Conservation (phyloP, 2,329 filamentous ascomycete genomes). For the Hypomyces rosellus region DNA sequence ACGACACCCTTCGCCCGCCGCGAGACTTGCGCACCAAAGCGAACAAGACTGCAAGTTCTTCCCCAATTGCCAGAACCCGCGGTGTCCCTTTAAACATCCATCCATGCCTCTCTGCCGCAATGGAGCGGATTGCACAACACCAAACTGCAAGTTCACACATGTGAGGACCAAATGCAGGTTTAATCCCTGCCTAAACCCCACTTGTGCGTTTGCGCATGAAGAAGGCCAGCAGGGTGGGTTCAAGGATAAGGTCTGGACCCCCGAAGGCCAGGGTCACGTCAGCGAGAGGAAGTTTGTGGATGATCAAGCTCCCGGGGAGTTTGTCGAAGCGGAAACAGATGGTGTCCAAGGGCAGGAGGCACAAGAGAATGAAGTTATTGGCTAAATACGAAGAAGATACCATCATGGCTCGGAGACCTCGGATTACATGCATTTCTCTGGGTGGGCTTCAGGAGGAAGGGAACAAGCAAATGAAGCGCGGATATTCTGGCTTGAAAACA, state of each 20-base stretch:
- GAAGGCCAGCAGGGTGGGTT: conserved; percentile 84
- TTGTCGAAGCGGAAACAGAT: conserved; percentile 55
- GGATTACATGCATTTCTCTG: conserved; percentile 11
- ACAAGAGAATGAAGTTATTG: conserved; percentile 35
- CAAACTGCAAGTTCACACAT: conserved; percentile 87
- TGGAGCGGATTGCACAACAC: conserved; percentile 75
- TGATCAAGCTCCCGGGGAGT: conserved; percentile 60
- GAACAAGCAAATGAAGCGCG: conserved; percentile 1
- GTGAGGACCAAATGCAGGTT: conserved; percentile 79
- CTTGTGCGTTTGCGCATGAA: conserved; percentile 81
- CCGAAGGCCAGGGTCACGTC: conserved; percentile 58
- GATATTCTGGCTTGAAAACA: conserved; percentile 7
- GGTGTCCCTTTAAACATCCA: conserved; percentile 86
- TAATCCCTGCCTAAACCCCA: conserved; percentile 84
- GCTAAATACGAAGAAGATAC: conserved; percentile 15
- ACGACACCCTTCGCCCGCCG: conserved; percentile 85
- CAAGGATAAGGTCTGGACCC: conserved; percentile 86
- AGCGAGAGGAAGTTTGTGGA: conserved; percentile 86
- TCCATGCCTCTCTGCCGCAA: conserved; percentile 83
- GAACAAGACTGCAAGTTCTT: conserved; percentile 88
- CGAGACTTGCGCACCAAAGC: conserved; percentile 68
- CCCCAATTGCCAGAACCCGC: conserved; percentile 82
- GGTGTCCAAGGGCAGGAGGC: conserved; percentile 31
- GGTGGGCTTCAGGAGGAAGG: neutral
- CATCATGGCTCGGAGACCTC: conserved; percentile 8